Base-by-base conservation (phyloP, 768 basidiomycete genomes). In the Cystoderma amianthinum region DNA sequence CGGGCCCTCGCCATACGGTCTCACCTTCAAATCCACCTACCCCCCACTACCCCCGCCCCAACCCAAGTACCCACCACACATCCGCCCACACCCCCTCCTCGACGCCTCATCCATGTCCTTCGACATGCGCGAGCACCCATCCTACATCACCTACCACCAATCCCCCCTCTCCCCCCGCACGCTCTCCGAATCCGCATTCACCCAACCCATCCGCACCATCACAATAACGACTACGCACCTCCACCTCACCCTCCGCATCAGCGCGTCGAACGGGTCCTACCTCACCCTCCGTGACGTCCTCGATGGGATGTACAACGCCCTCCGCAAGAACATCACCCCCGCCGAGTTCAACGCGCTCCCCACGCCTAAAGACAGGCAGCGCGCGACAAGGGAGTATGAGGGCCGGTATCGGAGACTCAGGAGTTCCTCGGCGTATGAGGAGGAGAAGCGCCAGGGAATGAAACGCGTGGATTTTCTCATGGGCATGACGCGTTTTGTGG, bases 391-490 rank as follows among this genome's bases (percentile, higher is more conserved):
- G 2, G 72, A 76, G 18, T 82, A 76, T 51, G 68, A 69, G 47
- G 44, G 50, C 11, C 66, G 80, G 6, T 76, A 68, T 47, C 44
- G 62, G 6, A 59, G 68, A 4, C 59, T 67, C 9, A 48, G 54
- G 0, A 59, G 60, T 16, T 48, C 56, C 3, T 54, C 53, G 24
- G 60, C 54, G 0, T 64, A 65, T 32, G 65, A 64, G 15, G 62
- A 64, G 30, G 78, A 80, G 63, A 69, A 71, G 48, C 57, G 53
- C 3, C 65, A 67, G 38, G 78, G 76, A 0, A 62, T 81, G 46
- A 75, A 71, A 50, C 64, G 79, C 39, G 67, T 82, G 3, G 80
- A 83, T 54, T 80, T 80, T 50, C 58, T 82, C 38, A 62, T 69
- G 52, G 69, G 64, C 5, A 57, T 53, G 11, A 68, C 60, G 1